These are phyloP conservation scores for Erigeron philadelphicus DNA, from an alignment of 140 eudicot genomes.

Conservation along the genomic window DNA sequence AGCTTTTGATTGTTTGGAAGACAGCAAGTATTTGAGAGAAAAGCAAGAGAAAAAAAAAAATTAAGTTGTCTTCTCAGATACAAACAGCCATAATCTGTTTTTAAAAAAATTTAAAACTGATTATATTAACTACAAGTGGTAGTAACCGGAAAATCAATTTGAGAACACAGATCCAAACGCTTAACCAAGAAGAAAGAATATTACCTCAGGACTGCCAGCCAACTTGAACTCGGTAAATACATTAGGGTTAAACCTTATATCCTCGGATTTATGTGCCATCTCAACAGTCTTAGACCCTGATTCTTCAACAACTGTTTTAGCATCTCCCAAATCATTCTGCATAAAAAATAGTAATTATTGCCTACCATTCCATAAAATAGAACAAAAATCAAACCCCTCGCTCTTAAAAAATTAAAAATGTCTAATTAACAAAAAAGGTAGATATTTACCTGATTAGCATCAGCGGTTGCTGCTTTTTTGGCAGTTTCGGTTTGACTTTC, in stretches of 20 bases:
- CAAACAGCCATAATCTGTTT: background rate
- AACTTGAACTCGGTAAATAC: conserved; percentile 93
- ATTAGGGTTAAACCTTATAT: conserved; percentile 74
- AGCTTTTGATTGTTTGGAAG: too few species aligned
- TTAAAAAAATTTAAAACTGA: background rate
- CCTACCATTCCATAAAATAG: background rate
- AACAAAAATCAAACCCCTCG: background rate
- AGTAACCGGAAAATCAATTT: background rate
- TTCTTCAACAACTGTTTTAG: conserved; percentile 30
- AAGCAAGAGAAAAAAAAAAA: background rate
- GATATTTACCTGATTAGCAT: conserved; percentile 29
- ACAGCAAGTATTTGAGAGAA: too few species aligned
- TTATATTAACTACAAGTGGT: background rate
- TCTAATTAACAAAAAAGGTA: background rate
- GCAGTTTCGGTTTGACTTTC: conserved; percentile 29
- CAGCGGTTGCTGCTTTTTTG: conserved; percentile 29
- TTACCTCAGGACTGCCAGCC: conserved; percentile 80
- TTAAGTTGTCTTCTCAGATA: background rate
- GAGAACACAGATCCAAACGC: background rate
- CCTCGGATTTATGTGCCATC: conserved; percentile 37
- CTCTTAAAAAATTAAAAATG: background rate
- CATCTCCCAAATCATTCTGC: conserved; percentile 40
- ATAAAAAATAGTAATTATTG: conserved; percentile 13
- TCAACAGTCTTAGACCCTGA: conserved; percentile 34
- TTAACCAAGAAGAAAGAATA: background rate